phyloP scores from a whole-genome alignment of 2,329 filamentous ascomycete species.

The Colletotrichum eremochloae region DNA sequence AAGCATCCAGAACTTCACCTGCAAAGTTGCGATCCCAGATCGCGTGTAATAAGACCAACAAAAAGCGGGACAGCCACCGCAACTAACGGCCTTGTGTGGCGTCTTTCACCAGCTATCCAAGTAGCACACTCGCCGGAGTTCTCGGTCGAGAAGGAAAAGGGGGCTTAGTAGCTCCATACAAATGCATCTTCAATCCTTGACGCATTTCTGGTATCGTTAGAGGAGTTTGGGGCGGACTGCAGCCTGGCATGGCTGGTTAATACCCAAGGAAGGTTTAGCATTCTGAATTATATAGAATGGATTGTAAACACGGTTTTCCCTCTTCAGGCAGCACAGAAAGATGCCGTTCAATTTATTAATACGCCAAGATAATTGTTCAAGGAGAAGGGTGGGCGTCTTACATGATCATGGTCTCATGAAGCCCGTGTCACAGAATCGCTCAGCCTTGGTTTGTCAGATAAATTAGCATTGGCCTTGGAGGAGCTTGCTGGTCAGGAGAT shows the following conservation, averaged over 20 bases:
- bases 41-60: conserved; percentile 31
- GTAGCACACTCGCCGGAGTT: conserved; percentile 3
- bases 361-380: conserved; percentile 21
- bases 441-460: not conserved
- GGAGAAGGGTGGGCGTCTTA: conserved; percentile 4
- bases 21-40: conserved; percentile 38
- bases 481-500: not conserved
- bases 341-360: not conserved
- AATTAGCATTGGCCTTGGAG: not conserved
- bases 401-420: not conserved
- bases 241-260: conserved; percentile 1
- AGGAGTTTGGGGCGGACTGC: conserved; percentile 23
- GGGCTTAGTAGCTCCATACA: conserved; percentile 33
- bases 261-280: conserved; percentile 17
- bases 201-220: not conserved
- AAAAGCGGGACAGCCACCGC: not conserved
- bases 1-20: not conserved
- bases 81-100: not conserved
- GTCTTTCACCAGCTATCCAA: not conserved
- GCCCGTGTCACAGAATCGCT: not conserved
- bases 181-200: not conserved
- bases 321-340: not conserved
- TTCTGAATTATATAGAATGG: conserved; percentile 12
- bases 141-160: not conserved
- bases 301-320: not conserved